Evolutionary conservation across 2,329 filamentous ascomycete species (phyloP), one percentile per base, ranked within the genome.

Genomic region (Diplodia mutila): DNA sequence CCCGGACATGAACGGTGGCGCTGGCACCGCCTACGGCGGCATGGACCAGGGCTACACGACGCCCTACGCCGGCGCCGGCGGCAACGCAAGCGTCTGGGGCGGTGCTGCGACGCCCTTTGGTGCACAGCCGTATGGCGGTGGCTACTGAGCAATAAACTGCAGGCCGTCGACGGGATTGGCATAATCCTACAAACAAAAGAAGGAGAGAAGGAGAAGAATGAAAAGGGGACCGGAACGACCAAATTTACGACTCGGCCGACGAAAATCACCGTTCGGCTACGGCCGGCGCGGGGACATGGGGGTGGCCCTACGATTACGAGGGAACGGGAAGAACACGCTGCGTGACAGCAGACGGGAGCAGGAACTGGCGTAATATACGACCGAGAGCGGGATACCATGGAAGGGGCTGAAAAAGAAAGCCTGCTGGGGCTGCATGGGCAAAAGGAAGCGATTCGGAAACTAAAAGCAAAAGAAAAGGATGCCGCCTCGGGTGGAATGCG

Each of bases 1-100:
- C 74, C 90, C 89, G 12, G 88, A 89, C 69, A 69, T 78, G 67
- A 80, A 80, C 52, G 78, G 76, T 39, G 78, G 71, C 14, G 80
- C 87, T 9, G 57, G 59, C 23, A 67, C 66, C 5, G 57, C 66
- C 7, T 67, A 67, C 65, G 84, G 83, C 29, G 89, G 87, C 81
- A 85, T 86, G 52, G 86, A 88, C 68, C 79, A 78, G 46, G 91
- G 90, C 42, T 91, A 87, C 75, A 89, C 87, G 11, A 92, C 90
- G 9, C 89, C 90, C 0, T 91, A 89, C 73, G 88, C 84, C 27
- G 54, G 46, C 32, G 32, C 81, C 25, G 61, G 39, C 11, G 61
- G 67, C 21, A 55, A 39, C 25, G 32, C 51, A 29, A 69, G 64
- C 29, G 54, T 63, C 21, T 67, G 66, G 66, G 66, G 57, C 37